Evolutionary conservation across 495 filamentous ascomycete species (phyloP).

Genomic region (Talaromyces ruber): DNA sequence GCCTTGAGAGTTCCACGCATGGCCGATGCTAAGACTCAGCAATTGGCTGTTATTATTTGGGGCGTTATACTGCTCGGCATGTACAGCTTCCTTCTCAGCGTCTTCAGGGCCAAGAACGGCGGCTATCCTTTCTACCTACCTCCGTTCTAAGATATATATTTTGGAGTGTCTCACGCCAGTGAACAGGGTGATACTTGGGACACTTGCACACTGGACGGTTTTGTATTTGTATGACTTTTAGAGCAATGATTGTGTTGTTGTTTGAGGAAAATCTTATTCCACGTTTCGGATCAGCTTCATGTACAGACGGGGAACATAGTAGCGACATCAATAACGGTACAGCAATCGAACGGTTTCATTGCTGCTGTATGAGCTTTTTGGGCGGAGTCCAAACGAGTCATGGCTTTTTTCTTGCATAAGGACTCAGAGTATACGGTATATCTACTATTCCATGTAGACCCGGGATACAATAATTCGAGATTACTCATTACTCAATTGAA

Average conservation of each 20-base stretch:
- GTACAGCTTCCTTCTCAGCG: conserved; percentile 89
- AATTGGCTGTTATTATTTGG: conserved; percentile 78
- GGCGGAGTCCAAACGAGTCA: neutral
- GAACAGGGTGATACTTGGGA: neutral
- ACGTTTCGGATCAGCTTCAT: neutral
- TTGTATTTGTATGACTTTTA: neutral
- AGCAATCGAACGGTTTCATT: neutral
- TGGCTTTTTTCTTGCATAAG: neutral
- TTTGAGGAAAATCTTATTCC: neutral
- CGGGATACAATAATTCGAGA: neutral
- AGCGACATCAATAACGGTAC: neutral
- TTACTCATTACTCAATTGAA: neutral
- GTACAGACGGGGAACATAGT: neutral
- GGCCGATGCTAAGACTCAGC: conserved; percentile 65
- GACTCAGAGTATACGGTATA: neutral
- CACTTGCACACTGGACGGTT: neutral
- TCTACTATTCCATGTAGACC: neutral
- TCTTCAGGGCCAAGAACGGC: conserved; percentile 91
- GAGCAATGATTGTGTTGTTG: neutral
- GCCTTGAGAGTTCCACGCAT: conserved; percentile 88
- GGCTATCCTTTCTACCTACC: conserved; percentile 93
- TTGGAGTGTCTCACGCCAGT: neutral
- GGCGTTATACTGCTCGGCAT: conserved; percentile 64
- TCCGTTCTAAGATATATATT: conserved; percentile 53
- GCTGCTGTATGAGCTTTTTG: neutral